Percentiles rank a stretch among this genome's conserved stretches.
Conservation (phyloP, 805 yeast species). For the Wickerhamiella sorbophila region DNA sequence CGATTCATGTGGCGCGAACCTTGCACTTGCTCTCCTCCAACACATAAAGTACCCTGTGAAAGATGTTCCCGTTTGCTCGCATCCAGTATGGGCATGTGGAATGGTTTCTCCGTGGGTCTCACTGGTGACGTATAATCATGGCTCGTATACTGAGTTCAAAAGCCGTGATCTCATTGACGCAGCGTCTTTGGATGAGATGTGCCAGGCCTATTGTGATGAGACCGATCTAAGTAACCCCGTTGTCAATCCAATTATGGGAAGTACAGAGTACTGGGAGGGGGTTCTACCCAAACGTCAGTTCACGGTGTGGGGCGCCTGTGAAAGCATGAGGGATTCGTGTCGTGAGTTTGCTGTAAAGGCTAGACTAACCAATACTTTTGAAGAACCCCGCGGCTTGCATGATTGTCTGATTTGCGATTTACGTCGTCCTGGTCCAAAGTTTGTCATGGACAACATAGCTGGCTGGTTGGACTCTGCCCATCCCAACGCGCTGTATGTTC, state of each 20-base stretch:
- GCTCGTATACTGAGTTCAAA: not conserved
- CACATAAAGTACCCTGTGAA: constrained; percentile 7
- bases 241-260: constrained; percentile 1
- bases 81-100: constrained; percentile 4
- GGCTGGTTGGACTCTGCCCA: not conserved
- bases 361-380: not conserved
- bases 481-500: not conserved
- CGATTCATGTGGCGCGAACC: constrained; percentile 25
- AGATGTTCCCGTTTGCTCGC: constrained; percentile 1
- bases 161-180: constrained; percentile 5
- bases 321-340: constrained; percentile 3
- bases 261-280: constrained; percentile 5
- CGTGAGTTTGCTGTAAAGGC: constrained; percentile 1
- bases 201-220: not conserved
- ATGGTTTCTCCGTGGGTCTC: constrained; percentile 13
- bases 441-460: not conserved
- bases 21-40: constrained; percentile 13
- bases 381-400: constrained; percentile 7
- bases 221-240: not conserved
- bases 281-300: not conserved
- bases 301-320: constrained; percentile 8
- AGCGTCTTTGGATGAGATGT: constrained; percentile 3
- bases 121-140: not conserved
- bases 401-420: not conserved
- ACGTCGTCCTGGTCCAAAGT: not conserved